Conservation (phyloP, 139 green algal species). For the Chlamydomonas schloesseri region DNA sequence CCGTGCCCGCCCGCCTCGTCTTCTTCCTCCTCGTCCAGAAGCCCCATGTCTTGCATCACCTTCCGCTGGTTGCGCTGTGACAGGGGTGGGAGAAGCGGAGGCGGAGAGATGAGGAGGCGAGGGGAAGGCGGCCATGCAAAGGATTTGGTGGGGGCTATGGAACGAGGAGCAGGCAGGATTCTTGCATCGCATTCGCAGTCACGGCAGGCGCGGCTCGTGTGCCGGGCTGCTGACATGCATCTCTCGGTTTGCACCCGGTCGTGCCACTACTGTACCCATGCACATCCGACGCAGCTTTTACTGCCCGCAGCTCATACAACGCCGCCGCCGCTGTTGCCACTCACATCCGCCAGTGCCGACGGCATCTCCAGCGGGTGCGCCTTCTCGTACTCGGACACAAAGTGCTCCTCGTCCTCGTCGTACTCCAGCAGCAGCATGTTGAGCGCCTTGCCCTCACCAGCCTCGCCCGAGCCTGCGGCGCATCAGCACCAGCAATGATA, state of each 20-base stretch:
- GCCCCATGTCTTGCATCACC: conserved; percentile 61
- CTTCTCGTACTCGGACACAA: conserved; percentile 70
- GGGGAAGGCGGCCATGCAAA: too few species aligned
- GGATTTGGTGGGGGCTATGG: too few species aligned
- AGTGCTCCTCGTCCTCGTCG: conserved; percentile 53
- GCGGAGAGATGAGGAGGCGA: too few species aligned
- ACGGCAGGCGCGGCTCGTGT: too few species aligned
- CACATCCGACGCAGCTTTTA: too few species aligned
- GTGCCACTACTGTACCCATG: too few species aligned
- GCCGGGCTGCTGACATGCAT: too few species aligned
- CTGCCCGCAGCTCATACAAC: too few species aligned
- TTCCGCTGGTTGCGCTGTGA: conserved; percentile 52
- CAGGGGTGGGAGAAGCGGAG: neutral
- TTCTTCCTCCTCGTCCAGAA: conserved; percentile 59
- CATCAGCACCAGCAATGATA: too few species aligned
- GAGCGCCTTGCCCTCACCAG: conserved; percentile 1
- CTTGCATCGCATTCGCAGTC: too few species aligned
- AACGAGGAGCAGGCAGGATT: too few species aligned
- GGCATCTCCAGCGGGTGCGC: conserved; percentile 69
- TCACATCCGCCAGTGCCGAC: conserved; percentile 58
- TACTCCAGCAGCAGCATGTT: conserved; percentile 56
- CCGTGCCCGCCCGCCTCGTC: neutral
- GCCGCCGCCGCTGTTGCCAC: neutral
- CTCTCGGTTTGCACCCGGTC: too few species aligned
- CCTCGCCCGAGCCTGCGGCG: neutral